Evolutionary conservation across 2,329 filamentous ascomycete genomes (phyloP).

Genomic region (Pseudocercospora pini-densiflorae): DNA sequence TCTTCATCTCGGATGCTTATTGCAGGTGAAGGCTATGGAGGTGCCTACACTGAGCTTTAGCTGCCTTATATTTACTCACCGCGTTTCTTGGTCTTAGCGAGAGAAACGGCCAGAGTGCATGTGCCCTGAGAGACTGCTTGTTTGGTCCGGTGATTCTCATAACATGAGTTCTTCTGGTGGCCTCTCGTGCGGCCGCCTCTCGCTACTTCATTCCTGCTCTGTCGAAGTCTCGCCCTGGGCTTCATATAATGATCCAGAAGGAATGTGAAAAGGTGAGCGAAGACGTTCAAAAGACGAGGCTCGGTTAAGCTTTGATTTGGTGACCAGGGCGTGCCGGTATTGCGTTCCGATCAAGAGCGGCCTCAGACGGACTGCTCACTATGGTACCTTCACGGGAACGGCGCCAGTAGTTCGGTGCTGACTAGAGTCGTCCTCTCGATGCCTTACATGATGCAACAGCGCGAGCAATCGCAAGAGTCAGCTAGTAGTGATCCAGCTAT

Average conservation of each 20-base stretch:
- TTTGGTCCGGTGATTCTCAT: neutral
- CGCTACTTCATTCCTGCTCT: neutral
- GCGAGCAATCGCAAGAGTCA: slow-evolving; percentile 10
- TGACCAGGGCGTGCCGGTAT: neutral
- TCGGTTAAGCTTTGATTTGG: neutral
- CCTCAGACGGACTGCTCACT: neutral
- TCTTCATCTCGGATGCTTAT: neutral
- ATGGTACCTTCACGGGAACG: neutral
- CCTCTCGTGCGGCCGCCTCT: neutral
- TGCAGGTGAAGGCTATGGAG: neutral
- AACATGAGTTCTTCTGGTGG: neutral
- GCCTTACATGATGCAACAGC: slow-evolving; percentile 7
- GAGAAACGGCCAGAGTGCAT: neutral
- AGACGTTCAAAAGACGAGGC: neutral
- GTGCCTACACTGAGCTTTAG: neutral
- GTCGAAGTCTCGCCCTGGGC: neutral
- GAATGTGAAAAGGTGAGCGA: neutral
- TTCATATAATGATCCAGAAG: neutral
- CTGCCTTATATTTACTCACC: neutral
- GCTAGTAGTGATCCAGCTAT: slow-evolving; percentile 2
- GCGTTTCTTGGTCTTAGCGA: neutral
- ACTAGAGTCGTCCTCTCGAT: slow-evolving; percentile 4
- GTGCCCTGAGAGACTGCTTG: neutral
- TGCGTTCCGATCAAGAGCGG: neutral
- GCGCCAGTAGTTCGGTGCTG: neutral